A percentile compares a stretch with the other conserved stretches of the same genome.
phyloP scores from a whole-genome alignment of 495 filamentous ascomycete genomes.

The Penicillium pancosmium region DNA sequence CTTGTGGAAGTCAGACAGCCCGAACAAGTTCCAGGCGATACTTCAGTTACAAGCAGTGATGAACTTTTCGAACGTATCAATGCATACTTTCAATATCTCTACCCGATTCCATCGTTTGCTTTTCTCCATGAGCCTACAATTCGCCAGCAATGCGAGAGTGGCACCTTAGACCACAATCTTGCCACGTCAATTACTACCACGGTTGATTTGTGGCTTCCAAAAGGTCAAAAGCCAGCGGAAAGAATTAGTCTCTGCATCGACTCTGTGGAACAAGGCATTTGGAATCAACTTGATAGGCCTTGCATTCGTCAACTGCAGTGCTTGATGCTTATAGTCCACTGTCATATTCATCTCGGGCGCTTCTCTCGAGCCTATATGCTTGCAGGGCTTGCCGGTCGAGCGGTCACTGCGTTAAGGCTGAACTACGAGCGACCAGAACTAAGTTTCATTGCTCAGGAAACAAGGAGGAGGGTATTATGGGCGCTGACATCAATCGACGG shows the following conservation, averaged over 20 bases:
- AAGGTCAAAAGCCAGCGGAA: neutral
- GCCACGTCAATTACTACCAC: conserved; percentile 11
- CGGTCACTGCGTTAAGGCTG: conserved; percentile 18
- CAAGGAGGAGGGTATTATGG: conserved; percentile 24
- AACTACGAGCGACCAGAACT: conserved; percentile 25
- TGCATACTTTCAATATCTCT: conserved; percentile 17
- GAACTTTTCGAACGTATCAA: conserved; percentile 6
- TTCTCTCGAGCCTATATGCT: conserved; percentile 26
- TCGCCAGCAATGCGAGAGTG: conserved; percentile 4
- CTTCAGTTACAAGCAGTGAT: neutral
- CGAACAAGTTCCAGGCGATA: neutral
- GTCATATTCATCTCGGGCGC: conserved; percentile 13
- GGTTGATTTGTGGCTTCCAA: neutral
- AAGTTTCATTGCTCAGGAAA: conserved; percentile 23
- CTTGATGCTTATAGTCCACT: conserved; percentile 20
- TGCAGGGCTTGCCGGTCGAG: conserved; percentile 18
- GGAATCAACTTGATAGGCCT: conserved; percentile 19
- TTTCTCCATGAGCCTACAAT: conserved; percentile 24
- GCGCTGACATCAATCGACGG: conserved; percentile 20
- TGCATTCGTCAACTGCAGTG: conserved; percentile 16
- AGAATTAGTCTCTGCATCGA: neutral
- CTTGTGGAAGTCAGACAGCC: neutral
- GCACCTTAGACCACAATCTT: conserved; percentile 12
- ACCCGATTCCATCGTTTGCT: conserved; percentile 20
- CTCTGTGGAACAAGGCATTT: conserved; percentile 13